Base-by-base conservation (phyloP, 2,329 filamentous ascomycete species). In the Penicillium occitanis region DNA sequence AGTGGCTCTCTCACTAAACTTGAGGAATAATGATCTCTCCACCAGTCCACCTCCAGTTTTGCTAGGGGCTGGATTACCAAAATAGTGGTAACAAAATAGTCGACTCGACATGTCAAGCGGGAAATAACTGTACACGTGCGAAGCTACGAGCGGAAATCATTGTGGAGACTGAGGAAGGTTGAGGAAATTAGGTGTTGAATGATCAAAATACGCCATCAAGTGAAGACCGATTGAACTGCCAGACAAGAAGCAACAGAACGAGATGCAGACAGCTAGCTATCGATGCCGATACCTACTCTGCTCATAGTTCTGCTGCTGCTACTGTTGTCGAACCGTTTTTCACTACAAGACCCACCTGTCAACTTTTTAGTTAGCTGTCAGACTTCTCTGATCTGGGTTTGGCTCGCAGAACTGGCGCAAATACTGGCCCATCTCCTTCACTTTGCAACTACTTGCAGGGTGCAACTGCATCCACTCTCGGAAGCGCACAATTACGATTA, bases 271-370 rank as follows among this genome's bases (percentile, higher is more conserved):
- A 55, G 28, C 30, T 14, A 13, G 10, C 17, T 35, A 19, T 33
- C n/a, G 37, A 35, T 19, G 51, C 19, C 50, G 50, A 53, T 53
- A 57, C 30, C 6, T 28, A 17, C 13, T 5, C 14, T 30, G 14
- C 14, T 17, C 48, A 25, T 13, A 37, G 35, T 53, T 6, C 48
- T 53, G 48, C 48, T 55, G 51, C 33, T 37, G n/a, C 11, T 57
- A 14, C 30, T 57, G 30, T 13, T 57, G 33, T 57, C 33, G 33
- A 40, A 37, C 33, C 53, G 19, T 57, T 57, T 57, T 35, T 22
- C 11, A 30, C 57, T 40, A 30, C 6, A 22, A 58, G 65, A 51
- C 59, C 65, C 65, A 66, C 65, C 65, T 63, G 61, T 66, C 60
- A 66, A 66, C 42, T 58, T 58, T 51, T 58, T 48, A 57, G 13